Evolutionary conservation across 2,329 filamentous ascomycete species (phyloP).

Genomic region (Seiridium cupressi): DNA sequence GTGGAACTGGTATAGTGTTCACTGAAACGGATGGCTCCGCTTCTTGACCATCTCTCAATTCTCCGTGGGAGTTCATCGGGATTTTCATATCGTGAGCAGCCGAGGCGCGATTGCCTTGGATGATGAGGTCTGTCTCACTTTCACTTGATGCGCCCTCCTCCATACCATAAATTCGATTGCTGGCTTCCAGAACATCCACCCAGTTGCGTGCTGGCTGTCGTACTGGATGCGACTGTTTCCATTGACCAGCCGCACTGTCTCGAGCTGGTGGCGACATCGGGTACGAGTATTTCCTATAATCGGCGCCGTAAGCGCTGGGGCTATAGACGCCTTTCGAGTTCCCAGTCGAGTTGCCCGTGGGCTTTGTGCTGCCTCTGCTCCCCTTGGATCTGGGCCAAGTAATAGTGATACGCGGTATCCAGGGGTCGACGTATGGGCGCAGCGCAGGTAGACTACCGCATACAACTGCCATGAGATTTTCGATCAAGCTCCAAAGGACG

Average conservation of each 20-base stretch:
- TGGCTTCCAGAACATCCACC: not conserved
- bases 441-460: not conserved
- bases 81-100: not conserved
- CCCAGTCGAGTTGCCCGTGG: not conserved
- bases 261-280: not conserved
- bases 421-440: not conserved
- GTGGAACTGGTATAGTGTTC: not conserved
- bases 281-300: not conserved
- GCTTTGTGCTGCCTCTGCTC: not conserved
- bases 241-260: not conserved
- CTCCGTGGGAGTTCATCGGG: not conserved
- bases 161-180: not conserved
- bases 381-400: not conserved
- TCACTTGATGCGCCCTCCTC: not conserved
- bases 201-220: not conserved
- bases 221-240: not conserved
- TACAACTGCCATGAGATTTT: not conserved
- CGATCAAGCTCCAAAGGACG: not conserved
- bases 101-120: not conserved
- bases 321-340: not conserved
- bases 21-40: not conserved
- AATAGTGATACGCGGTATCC: not conserved
- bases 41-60: not conserved
- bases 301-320: not conserved
- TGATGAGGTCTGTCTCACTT: constrained; percentile 2